phyloP scores from a whole-genome alignment of 352 stramenopile species.

The Halophytophthora batemanensis region DNA sequence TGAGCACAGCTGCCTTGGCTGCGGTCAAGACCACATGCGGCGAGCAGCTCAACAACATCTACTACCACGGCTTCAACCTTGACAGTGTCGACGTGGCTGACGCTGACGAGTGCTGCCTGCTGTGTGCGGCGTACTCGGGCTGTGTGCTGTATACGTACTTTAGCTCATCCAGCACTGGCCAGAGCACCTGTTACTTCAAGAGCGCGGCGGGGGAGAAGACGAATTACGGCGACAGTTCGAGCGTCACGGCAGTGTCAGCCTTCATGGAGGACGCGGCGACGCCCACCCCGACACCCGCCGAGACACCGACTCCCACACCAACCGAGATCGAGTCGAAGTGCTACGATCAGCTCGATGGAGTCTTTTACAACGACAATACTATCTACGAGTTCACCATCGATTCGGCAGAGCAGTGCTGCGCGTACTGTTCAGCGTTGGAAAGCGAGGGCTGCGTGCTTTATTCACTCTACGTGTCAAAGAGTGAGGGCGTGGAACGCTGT shows the following conservation, averaged over 20 bases:
- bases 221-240: conserved; percentile 33
- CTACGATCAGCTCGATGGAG: conserved; percentile 13
- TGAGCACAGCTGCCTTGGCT: background rate
- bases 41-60: conserved; percentile 31
- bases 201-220: conserved; percentile 26
- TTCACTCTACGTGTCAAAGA: conserved; percentile 22
- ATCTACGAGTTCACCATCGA: conserved; percentile 24
- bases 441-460: conserved; percentile 21
- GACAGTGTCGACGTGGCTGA: conserved; percentile 14
- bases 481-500: conserved; percentile 18
- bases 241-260: conserved; percentile 18
- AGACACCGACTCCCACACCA: conserved; percentile 9
- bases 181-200: conserved; percentile 31
- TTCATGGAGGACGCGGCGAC: conserved; percentile 13
- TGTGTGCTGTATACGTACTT: conserved; percentile 50
- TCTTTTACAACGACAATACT: conserved; percentile 25
- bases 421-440: conserved; percentile 19
- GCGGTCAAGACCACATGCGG: conserved; percentile 13
- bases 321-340: conserved; percentile 8
- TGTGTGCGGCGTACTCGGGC: conserved; percentile 22
- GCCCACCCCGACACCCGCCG: conserved; percentile 11
- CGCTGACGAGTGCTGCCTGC: conserved; percentile 28
- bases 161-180: conserved; percentile 23
- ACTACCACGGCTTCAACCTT: conserved; percentile 36
- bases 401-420: conserved; percentile 20